Evolutionary conservation across 768 basidiomycete species (phyloP).

Genomic region (Auricularia sp.): DNA sequence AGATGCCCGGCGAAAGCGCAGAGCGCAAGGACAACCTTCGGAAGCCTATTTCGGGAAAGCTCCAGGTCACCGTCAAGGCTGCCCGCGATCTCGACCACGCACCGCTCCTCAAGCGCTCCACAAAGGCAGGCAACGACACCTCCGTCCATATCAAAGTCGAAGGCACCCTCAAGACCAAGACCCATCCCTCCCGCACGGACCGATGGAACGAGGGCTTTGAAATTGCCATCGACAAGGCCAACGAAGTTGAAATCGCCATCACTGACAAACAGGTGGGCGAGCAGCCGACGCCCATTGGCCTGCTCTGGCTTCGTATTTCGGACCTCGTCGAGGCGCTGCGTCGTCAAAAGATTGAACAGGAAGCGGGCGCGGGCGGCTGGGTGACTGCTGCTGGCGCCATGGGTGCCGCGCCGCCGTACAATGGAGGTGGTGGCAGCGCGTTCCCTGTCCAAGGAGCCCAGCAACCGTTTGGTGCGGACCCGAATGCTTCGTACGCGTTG

Average conservation of each 20-base stretch:
- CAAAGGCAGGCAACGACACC: constrained; percentile 74
- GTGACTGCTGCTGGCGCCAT: constrained; percentile 84
- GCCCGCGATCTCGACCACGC: constrained; percentile 95
- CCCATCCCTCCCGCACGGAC: constrained; percentile 88
- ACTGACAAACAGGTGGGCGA: constrained; percentile 87
- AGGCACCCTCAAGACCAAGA: constrained; percentile 84
- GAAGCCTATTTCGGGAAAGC: constrained; percentile 87
- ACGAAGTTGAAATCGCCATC: constrained; percentile 93
- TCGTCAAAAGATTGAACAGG: constrained; percentile 83
- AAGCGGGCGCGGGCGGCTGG: constrained; percentile 79
- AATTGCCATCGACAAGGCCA: constrained; percentile 93
- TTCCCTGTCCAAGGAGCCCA: constrained; percentile 32
- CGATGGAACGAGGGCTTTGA: constrained; percentile 98
- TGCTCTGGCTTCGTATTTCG: constrained; percentile 89
- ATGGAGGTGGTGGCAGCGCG: constrained; percentile 33
- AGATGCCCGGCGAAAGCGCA: constrained; percentile 54
- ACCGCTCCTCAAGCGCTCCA: constrained; percentile 63
- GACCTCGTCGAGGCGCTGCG: constrained; percentile 91
- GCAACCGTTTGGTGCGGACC: constrained; percentile 38
- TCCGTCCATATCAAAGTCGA: constrained; percentile 93
- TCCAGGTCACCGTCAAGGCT: constrained; percentile 78
- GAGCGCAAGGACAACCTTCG: constrained; percentile 90
- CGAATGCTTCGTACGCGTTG: constrained; percentile 31
- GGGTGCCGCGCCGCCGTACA: constrained; percentile 28
- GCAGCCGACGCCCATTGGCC: constrained; percentile 81